These are phyloP conservation scores for Tranzscheliella williamsii DNA, from an alignment of 1,284 basidiomycete genomes.

Conservation along the genomic window DNA sequence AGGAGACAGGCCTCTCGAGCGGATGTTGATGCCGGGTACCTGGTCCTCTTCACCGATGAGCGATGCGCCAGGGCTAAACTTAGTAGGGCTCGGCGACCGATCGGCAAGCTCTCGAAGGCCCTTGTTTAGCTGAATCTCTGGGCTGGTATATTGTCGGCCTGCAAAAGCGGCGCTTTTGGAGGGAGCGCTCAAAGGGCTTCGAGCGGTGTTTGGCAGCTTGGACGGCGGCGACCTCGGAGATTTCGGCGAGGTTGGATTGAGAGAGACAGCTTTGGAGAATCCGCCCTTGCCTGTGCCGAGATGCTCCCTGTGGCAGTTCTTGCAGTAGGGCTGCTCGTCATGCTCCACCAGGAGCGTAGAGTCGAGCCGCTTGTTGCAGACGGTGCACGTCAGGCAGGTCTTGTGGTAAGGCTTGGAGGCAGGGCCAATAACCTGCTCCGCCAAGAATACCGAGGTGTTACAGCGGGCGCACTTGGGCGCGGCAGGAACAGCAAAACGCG, in stretches of 20 bases:
- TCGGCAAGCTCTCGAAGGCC: slow-evolving; percentile 3
- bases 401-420: slow-evolving; percentile 55
- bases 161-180: slow-evolving; percentile 4
- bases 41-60: slow-evolving; percentile 13
- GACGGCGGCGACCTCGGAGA: slow-evolving; percentile 17
- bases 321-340: slow-evolving; percentile 58
- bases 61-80: slow-evolving; percentile 16
- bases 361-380: slow-evolving; percentile 58
- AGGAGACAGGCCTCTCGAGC: slow-evolving; percentile 7
- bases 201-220: slow-evolving; percentile 7
- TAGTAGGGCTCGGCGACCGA: slow-evolving; percentile 34
- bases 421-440: slow-evolving; percentile 60
- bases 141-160: slow-evolving; percentile 14
- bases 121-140: slow-evolving; percentile 18
- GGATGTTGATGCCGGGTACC: slow-evolving; percentile 27
- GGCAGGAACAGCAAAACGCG: slow-evolving; percentile 38
- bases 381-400: slow-evolving; percentile 56
- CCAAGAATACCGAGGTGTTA: slow-evolving; percentile 53
- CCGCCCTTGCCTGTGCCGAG: slow-evolving; percentile 59
- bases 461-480: slow-evolving; percentile 59
- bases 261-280: slow-evolving; percentile 55
- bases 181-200: slow-evolving; percentile 14
- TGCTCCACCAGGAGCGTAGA: slow-evolving; percentile 58
- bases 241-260: slow-evolving; percentile 42
- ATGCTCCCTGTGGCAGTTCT: slow-evolving; percentile 56